A percentile compares a stretch with the other conserved stretches of the same genome.
Evolutionary conservation across 2,329 filamentous ascomycete genomes (phyloP).

Genomic region (Trichoderma sp.): DNA sequence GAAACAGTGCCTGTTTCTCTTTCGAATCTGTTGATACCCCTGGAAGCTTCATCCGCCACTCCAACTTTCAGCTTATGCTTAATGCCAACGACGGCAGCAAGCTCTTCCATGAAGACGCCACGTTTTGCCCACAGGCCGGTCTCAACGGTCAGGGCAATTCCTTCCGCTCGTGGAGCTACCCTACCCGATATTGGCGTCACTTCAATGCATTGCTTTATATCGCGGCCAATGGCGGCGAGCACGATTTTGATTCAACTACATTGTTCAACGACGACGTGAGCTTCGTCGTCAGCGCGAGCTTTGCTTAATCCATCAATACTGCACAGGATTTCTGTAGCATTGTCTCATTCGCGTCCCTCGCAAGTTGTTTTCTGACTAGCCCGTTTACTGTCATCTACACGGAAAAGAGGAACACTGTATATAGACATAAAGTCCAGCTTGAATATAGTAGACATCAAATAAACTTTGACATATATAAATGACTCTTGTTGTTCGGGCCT

Average conservation of each 20-base stretch:
- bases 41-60: slow-evolving; percentile 1
- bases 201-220: background rate
- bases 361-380: background rate
- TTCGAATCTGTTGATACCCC: slow-evolving; percentile 4
- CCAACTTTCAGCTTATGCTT: background rate
- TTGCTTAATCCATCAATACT: background rate
- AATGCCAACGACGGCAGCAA: slow-evolving; percentile 5
- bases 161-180: background rate
- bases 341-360: background rate
- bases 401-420: background rate
- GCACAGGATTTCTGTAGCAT: background rate
- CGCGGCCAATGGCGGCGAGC: background rate
- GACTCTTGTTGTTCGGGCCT: background rate
- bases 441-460: background rate
- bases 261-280: slow-evolving; percentile 12
- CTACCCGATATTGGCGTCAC: background rate
- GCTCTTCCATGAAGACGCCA: background rate
- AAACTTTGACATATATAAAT: background rate
- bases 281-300: background rate
- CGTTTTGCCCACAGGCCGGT: slow-evolving; percentile 1
- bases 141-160: slow-evolving; percentile 11
- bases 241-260: background rate
- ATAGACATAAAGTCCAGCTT: background rate
- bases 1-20: slow-evolving; percentile 6
- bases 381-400: background rate